Conservation (phyloP, 192 early-diverging fungal genomes). For the Jimgerdemannia lactiflua region DNA sequence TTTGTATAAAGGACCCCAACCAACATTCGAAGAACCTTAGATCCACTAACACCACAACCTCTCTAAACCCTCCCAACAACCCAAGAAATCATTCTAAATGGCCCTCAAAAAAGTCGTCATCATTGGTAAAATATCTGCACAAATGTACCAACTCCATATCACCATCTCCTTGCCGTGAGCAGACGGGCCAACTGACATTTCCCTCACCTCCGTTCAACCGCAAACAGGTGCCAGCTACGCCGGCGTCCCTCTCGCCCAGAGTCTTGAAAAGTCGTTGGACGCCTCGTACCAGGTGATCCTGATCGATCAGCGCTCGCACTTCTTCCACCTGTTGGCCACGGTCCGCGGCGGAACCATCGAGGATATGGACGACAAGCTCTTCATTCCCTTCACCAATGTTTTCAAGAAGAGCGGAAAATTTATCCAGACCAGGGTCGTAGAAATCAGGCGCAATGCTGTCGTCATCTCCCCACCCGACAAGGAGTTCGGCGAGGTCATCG, state of each 20-base stretch:
- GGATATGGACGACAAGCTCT: slow-evolving; percentile 41
- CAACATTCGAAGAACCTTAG: no score
- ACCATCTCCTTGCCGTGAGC: no score
- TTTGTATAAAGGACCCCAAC: no score
- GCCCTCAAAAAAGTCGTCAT: no score
- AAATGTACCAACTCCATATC: no score
- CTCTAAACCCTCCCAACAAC: no score
- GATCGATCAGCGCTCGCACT: slow-evolving; percentile 53
- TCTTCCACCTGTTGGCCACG: slow-evolving; percentile 51
- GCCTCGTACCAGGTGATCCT: slow-evolving; percentile 47
- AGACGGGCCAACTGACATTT: no score
- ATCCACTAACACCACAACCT: no score
- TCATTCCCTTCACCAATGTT: slow-evolving; percentile 47
- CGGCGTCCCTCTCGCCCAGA: slow-evolving; percentile 38
- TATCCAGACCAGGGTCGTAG: slow-evolving; percentile 35
- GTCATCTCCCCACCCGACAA: slow-evolving; percentile 24
- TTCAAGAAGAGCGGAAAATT: slow-evolving; percentile 43
- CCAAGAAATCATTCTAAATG: no score
- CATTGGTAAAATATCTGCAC: no score
- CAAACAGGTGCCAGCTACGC: slow-evolving; percentile 53
- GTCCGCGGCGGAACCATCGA: slow-evolving; percentile 42
- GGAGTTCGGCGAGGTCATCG: slow-evolving; percentile 23
- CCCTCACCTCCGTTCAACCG: no score
- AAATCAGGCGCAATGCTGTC: slow-evolving; percentile 38
- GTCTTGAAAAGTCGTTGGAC: slow-evolving; percentile 32